Evolutionary conservation across 495 filamentous ascomycete genomes (phyloP).

Genomic region (Acidomyces sp.): DNA sequence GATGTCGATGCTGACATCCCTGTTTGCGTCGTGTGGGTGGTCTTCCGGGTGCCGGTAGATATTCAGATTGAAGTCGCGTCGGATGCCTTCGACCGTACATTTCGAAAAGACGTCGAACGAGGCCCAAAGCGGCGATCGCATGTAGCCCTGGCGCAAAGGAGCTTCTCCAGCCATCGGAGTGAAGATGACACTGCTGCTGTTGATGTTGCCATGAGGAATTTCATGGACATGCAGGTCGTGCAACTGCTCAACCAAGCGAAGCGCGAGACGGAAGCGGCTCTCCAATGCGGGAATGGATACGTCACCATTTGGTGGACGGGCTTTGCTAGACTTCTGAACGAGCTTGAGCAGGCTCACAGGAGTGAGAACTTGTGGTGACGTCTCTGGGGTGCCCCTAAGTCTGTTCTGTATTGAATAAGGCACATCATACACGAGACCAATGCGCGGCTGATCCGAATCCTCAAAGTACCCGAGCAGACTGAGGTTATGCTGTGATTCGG

Average conservation of each 20-base stretch:
- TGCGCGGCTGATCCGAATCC: conserved; percentile 60
- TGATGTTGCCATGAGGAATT: conserved; percentile 67
- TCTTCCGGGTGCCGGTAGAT: conserved; percentile 59
- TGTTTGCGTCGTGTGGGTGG: conserved; percentile 13
- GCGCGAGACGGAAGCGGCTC: conserved; percentile 70
- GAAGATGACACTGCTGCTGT: conserved; percentile 68
- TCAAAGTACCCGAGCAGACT: conserved; percentile 74
- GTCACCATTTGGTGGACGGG: conserved; percentile 35
- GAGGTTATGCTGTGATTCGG: conserved; percentile 47
- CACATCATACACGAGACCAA: conserved; percentile 74
- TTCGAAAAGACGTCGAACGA: conserved; percentile 71
- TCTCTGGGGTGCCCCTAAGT: conserved; percentile 27
- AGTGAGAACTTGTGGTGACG: conserved; percentile 30
- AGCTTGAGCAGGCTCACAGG: conserved; percentile 45
- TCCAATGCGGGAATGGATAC: conserved; percentile 44
- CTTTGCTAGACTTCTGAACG: conserved; percentile 31
- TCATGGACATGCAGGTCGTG: conserved; percentile 64
- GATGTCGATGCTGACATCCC: conserved; percentile 37
- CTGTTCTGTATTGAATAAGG: conserved; percentile 40
- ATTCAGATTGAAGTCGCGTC: conserved; percentile 35
- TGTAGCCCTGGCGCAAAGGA: conserved; percentile 37
- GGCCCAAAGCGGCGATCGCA: conserved; percentile 63
- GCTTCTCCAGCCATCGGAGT: conserved; percentile 3
- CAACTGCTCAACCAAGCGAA: conserved; percentile 62
- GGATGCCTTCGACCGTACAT: conserved; percentile 37